Base-by-base conservation (phyloP, 2,329 filamentous ascomycete species). In the Fusarium sp. region DNA sequence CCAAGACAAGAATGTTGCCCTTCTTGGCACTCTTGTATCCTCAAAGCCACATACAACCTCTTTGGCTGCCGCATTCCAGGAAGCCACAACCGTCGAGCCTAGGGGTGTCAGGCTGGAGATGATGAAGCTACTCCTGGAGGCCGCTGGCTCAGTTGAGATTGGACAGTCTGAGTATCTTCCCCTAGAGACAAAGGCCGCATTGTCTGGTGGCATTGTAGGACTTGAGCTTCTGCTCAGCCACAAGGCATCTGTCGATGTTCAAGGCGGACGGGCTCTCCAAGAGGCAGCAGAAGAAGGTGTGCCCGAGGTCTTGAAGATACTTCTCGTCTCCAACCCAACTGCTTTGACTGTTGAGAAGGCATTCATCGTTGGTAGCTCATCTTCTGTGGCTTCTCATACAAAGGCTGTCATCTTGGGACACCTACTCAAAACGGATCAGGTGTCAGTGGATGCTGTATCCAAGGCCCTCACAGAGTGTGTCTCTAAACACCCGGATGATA, bases 211-310 rank as follows among this genome's bases (percentile, higher is more conserved):
- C 5, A 24, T 59, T n/a, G 22, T 22, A 9, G 62, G 67, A 1
- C 40, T 71, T 6, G 57, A 46, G 20, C 11, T 71, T 2, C 27
- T 71, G 0, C 57, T 71, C 4, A 36, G 8, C 2, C 67, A 71
- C 11, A 67, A 70, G 10, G 67, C 69, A 1, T 33, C 38, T 7
- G 69, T 71, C 11, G 70, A 71, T 42, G 51, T 59, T 7, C 56
- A 71, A 6, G 49, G 35, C 2, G 69, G 69, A 3, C 51, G 56
- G 0, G 67, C 58, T 3, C 14, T 71, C 2, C 55, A 67, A 10
- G 57, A 31, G n/a, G 67, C 69, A 11, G 68, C 67, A 1, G 60
- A 38, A 11, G 46, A 17, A 2, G 64, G 8, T 5, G 27, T 42
- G 8, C 67, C 62, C 0, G 55, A 55, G 17, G 60, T 70, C 1